Base-by-base conservation (phyloP, 495 filamentous ascomycete genomes). In the Tuber indicum region DNA sequence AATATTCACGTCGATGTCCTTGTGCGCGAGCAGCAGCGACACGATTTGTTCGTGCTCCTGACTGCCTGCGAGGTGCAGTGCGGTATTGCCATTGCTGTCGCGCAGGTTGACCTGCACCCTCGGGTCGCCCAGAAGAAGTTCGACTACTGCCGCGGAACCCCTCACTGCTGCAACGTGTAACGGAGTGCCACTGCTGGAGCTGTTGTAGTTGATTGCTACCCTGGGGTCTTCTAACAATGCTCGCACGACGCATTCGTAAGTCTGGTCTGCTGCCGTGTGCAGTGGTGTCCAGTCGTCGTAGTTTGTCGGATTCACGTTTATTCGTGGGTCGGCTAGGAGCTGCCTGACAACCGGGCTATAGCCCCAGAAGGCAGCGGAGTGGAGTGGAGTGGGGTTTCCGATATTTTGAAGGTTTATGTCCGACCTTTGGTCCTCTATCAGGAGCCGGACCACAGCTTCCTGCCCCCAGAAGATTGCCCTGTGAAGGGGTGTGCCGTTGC, bases 301-400 rank as follows among this genome's bases (percentile, higher is more conserved):
- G n/a, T 84, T 76, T 49, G 46, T 75, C n/a, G 73, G 42, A 43
- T 84, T 71, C 16, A 78, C 71, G 46, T 82, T 49, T 26, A 77
- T 77, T 14, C 73, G 70, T 6, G 70, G 62, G 47, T 74, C 73
- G 7, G 80, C 72, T 14, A 84, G 69, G 39, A 84, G 75, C 42
- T 79, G n/a, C 45, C 70, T 47, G 39, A 85, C 80, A 21, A 80
- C 76, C 9, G 44, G 70, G 43, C 58, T 80, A 43, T 81, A 73
- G 7, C 81, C 81, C 52, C 78, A 71, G 72, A 44, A 42, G 66
- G 78, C 76, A 36, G 81, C 81, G 5, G 32, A 26, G 45, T 74
- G 76, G 16, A 82, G 77, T 32, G 81, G 77, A 41, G 81, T 80
- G 23, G 62, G 69, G 43, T 78, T 75, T n/a, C 52, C 26, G 26